phyloP scores from a whole-genome alignment of 129 eudicot genomes.

The Centrapalus pauciflorus region DNA sequence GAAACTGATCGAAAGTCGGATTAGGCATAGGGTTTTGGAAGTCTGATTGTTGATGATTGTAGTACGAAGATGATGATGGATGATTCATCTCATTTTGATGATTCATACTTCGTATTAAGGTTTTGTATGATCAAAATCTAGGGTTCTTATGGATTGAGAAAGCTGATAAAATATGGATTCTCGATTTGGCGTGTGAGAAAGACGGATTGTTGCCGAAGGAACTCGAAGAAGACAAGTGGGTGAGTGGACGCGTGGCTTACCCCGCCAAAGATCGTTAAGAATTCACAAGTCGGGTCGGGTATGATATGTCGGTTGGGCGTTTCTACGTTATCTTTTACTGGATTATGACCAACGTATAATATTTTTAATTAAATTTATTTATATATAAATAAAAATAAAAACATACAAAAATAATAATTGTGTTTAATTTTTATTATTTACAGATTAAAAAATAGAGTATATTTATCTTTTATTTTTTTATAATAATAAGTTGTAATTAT shows the following conservation, averaged over 20 bases:
- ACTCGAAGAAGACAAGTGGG: conserved; percentile 13
- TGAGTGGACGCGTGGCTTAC: conserved; percentile 8
- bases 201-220: conserved; percentile 11
- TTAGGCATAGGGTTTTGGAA: conserved; percentile 43
- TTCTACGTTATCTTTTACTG: neutral
- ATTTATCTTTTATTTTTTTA: too few relatives aligned
- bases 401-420: too few relatives aligned
- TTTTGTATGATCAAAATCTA: neutral
- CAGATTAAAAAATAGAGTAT: too few relatives aligned
- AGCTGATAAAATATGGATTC: neutral
- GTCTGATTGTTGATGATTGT: conserved; percentile 41
- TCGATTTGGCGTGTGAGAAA: conserved; percentile 20
- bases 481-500: too few relatives aligned
- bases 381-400: too few relatives aligned
- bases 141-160: neutral
- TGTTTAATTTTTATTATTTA: too few relatives aligned
- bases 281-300: conserved; percentile 4
- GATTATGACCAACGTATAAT: neutral
- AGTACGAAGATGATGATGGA: conserved; percentile 32
- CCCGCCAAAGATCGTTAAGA: conserved; percentile 20
- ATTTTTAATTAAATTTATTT: too few relatives aligned
- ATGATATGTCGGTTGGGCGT: neutral
- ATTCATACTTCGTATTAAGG: conserved; percentile 9
- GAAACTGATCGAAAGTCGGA: conserved; percentile 15
- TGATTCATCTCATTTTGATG: conserved; percentile 34